phyloP scores from a whole-genome alignment of 148 eudicot genomes.

The Rhododendron vialii region DNA sequence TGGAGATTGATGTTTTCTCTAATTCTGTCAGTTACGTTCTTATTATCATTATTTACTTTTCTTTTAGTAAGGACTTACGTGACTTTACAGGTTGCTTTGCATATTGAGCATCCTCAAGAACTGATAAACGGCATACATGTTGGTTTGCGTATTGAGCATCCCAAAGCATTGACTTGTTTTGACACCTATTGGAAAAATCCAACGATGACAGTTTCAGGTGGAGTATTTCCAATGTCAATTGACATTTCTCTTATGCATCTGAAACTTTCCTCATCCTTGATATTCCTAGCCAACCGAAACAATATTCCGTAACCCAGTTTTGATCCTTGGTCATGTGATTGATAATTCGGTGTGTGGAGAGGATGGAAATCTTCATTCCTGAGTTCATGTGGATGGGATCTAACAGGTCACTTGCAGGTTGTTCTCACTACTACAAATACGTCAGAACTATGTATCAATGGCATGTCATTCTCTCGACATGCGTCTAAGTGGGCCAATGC shows the following conservation, averaged over 20 bases:
- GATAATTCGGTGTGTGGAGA: neutral
- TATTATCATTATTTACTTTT: neutral
- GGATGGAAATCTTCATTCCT: neutral
- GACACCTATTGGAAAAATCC: neutral
- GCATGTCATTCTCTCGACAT: slow-evolving; percentile 96
- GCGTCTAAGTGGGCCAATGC: slow-evolving; percentile 96
- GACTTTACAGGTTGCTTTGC: slow-evolving; percentile 72
- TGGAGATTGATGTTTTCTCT: neutral
- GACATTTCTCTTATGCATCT: neutral
- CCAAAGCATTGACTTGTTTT: slow-evolving; percentile 53
- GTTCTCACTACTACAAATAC: slow-evolving; percentile 94
- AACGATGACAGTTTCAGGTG: neutral
- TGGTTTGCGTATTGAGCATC: slow-evolving; percentile 87
- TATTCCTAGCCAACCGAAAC: neutral
- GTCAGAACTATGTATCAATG: slow-evolving; percentile 86
- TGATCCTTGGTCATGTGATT: neutral
- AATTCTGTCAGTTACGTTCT: neutral
- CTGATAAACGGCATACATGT: slow-evolving; percentile 93
- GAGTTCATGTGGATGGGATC: neutral
- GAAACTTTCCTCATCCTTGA: neutral
- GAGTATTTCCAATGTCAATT: neutral
- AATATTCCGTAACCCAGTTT: neutral
- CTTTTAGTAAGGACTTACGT: neutral
- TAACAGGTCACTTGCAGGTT: slow-evolving; percentile 46
- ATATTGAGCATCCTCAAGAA: slow-evolving; percentile 94